Evolutionary conservation across 2,329 filamentous ascomycete species (phyloP).

Genomic region (Pyrenophora teres): DNA sequence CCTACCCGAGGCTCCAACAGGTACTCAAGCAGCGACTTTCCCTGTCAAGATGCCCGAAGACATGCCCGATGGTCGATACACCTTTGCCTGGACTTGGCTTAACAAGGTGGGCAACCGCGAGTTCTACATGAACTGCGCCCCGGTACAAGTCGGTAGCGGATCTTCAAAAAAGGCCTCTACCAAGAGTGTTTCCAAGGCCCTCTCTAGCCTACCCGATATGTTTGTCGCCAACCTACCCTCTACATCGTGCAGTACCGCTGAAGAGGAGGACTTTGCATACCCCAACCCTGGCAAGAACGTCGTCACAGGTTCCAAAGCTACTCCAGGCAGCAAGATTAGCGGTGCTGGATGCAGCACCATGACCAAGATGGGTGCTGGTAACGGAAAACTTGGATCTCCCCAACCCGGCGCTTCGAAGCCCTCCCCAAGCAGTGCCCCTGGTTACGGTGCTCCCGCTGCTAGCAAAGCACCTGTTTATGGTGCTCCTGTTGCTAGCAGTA

Average conservation of each 20-base stretch:
- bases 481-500: background rate
- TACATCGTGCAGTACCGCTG: slow-evolving; percentile 60
- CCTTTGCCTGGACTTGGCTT: slow-evolving; percentile 92
- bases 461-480: background rate
- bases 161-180: slow-evolving; percentile 43
- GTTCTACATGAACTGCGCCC: slow-evolving; percentile 97
- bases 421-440: background rate
- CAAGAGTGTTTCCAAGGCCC: slow-evolving; percentile 36
- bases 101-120: slow-evolving; percentile 92
- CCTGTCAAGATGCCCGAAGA: slow-evolving; percentile 72
- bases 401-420: slow-evolving; percentile 9
- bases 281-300: slow-evolving; percentile 65
- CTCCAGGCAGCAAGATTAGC: slow-evolving; percentile 36
- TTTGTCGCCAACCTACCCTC: slow-evolving; percentile 70
- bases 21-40: slow-evolving; percentile 65
- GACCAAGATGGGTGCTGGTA: slow-evolving; percentile 39
- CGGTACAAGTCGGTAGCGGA: slow-evolving; percentile 65
- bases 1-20: slow-evolving; percentile 12
- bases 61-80: slow-evolving; percentile 74
- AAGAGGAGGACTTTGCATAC: slow-evolving; percentile 63
- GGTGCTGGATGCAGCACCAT: slow-evolving; percentile 38
- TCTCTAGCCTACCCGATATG: slow-evolving; percentile 71
- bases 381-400: slow-evolving; percentile 35
- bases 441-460: slow-evolving; percentile 4
- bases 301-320: slow-evolving; percentile 41